Conservation (phyloP, 1,139 yeast genomes). For the Candida sp. region DNA sequence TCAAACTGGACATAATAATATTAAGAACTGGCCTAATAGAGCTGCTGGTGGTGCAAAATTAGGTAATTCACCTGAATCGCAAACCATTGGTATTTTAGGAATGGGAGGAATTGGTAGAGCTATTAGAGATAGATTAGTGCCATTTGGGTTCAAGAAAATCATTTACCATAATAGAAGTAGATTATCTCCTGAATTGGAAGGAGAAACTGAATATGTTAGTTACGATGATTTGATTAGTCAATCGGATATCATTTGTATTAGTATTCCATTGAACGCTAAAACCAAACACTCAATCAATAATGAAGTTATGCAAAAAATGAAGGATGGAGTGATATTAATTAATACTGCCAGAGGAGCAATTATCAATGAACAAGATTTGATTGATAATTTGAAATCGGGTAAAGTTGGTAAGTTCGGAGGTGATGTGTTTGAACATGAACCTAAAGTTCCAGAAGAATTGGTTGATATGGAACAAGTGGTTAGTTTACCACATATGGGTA, state of each 20-base stretch:
- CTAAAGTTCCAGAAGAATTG: conserved; percentile 59
- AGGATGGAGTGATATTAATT: conserved; percentile 59
- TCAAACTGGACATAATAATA: conserved; percentile 37
- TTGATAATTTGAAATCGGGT: conserved; percentile 61
- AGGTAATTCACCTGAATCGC: conserved; percentile 55
- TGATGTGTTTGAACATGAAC: conserved; percentile 87
- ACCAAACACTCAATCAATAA: conserved; percentile 60
- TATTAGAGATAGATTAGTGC: conserved; percentile 56
- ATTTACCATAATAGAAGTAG: conserved; percentile 59
- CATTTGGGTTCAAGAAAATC: conserved; percentile 61
- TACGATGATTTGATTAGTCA: conserved; percentile 52
- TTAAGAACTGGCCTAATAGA: conserved; percentile 23
- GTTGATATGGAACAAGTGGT: conserved; percentile 55
- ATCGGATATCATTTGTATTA: conserved; percentile 59
- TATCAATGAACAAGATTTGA: conserved; percentile 63
- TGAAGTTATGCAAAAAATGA: conserved; percentile 53
- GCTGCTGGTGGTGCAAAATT: conserved; percentile 41
- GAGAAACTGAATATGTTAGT: conserved; percentile 52
- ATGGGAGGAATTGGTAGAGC: conserved; percentile 80
- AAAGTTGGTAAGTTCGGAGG: conserved; percentile 73
- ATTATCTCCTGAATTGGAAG: conserved; percentile 52
- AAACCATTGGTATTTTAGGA: conserved; percentile 65
- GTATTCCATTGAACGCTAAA: conserved; percentile 56
- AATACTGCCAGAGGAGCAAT: conserved; percentile 78
- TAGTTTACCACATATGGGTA: conserved; percentile 81